A percentile compares a stretch with the other conserved stretches of the same genome.
Evolutionary conservation across 2,329 filamentous ascomycete genomes (phyloP).

Genomic region (Zasmidium cellare): DNA sequence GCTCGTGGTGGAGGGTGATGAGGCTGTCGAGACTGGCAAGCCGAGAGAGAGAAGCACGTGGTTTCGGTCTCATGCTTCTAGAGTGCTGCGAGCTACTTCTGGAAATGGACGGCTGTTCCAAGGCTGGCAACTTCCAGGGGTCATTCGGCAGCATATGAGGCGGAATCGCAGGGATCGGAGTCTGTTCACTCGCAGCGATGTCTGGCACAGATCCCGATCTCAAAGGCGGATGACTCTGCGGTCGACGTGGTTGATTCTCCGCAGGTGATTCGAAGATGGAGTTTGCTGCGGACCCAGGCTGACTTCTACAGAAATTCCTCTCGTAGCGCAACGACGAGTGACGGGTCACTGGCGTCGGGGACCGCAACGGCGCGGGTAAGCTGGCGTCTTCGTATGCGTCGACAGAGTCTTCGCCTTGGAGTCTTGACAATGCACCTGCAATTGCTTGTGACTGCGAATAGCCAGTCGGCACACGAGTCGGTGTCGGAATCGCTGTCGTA

Average conservation of each 20-base stretch:
- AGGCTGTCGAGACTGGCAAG: conserved; percentile 35
- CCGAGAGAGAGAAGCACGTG: conserved; percentile 24
- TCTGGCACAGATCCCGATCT: conserved; percentile 10
- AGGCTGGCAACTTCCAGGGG: conserved; percentile 21
- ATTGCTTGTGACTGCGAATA: neutral
- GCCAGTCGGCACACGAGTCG: neutral
- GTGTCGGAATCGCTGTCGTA: neutral
- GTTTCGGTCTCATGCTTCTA: conserved; percentile 20
- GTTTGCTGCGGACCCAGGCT: conserved; percentile 4
- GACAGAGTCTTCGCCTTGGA: neutral
- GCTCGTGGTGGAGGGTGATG: conserved; percentile 34
- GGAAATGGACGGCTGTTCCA: conserved; percentile 18
- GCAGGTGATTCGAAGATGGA: conserved; percentile 13
- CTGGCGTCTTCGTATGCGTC: neutral
- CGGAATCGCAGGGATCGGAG: conserved; percentile 10
- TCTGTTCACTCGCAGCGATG: neutral
- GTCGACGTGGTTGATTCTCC: conserved; percentile 8
- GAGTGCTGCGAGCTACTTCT: conserved; percentile 21
- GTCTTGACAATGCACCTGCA: neutral
- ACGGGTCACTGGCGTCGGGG: conserved; percentile 11
- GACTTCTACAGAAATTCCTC: conserved; percentile 8
- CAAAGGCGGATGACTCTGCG: conserved; percentile 17
- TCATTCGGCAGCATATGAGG: conserved; percentile 16
- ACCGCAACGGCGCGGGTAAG: neutral
- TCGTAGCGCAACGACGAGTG: conserved; percentile 26